These are phyloP conservation scores for Myxozyma geophila DNA, from an alignment of 805 yeast genomes.

Conservation along the genomic window DNA sequence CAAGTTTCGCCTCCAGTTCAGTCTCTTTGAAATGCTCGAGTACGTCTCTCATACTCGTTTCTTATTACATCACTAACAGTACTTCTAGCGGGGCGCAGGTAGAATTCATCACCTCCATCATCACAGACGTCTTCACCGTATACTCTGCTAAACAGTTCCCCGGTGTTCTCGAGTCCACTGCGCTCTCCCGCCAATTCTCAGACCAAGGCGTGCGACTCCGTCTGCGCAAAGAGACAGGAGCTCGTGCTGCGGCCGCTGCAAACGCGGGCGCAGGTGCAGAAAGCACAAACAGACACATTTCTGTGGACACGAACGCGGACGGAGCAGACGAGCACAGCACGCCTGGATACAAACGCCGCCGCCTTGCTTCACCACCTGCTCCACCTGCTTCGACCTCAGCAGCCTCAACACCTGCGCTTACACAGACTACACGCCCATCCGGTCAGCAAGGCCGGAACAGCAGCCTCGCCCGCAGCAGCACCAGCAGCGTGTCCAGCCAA, in stretches of 20 bases:
- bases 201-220: constrained; percentile 39
- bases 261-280: background rate
- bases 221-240: constrained; percentile 36
- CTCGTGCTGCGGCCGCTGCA: constrained; percentile 7
- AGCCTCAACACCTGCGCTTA: constrained; percentile 15
- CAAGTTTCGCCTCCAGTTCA: constrained; percentile 35
- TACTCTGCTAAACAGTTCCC: constrained; percentile 34
- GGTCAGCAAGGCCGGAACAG: background rate
- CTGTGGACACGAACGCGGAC: background rate
- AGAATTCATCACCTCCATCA: constrained; percentile 29
- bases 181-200: constrained; percentile 36
- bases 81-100: constrained; percentile 34
- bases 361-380: constrained; percentile 8
- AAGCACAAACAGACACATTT: background rate
- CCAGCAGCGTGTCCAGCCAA: constrained; percentile 15
- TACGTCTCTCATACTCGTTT: constrained; percentile 1
- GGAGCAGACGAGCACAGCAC: no score
- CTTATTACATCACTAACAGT: background rate
- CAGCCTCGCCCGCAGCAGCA: constrained; percentile 13
- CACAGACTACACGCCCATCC: background rate
- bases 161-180: constrained; percentile 37
- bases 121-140: constrained; percentile 34
- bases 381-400: constrained; percentile 21
- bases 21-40: constrained; percentile 37
- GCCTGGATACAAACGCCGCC: background rate